Conservation (phyloP, 129 eudicot species). For the Centaurea solstitialis region DNA sequence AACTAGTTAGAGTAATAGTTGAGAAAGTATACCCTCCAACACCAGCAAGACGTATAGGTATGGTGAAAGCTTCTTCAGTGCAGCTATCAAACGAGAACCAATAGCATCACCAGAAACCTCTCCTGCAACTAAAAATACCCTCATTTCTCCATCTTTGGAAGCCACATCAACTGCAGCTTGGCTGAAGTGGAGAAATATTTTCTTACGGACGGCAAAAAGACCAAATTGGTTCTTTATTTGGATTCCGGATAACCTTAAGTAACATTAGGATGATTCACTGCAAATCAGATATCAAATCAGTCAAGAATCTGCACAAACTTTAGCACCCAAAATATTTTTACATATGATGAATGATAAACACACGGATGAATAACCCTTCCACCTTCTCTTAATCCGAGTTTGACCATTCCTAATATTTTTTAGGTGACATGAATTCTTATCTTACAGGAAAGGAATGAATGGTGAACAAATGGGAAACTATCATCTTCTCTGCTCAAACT, state of each 20-base stretch:
- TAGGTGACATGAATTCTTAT: neutral
- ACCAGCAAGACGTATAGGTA: constrained; percentile 65
- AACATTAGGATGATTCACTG: constrained; percentile 42
- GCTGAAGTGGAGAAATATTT: constrained; percentile 48
- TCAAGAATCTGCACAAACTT: constrained; percentile 6
- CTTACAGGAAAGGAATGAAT: neutral
- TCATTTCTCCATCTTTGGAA: constrained; percentile 78
- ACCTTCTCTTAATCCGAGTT: neutral
- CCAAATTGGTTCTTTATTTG: constrained; percentile 21
- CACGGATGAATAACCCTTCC: neutral
- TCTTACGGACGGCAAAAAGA: constrained; percentile 17
- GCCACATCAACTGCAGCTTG: constrained; percentile 61
- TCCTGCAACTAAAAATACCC: constrained; percentile 94
- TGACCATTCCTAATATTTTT: neutral
- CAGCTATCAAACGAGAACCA: constrained; percentile 75
- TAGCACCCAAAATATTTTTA: neutral
- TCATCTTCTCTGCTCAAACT: neutral
- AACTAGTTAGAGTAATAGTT: neutral
- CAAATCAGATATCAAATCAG: constrained; percentile 17
- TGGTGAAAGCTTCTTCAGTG: constrained; percentile 70
- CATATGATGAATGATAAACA: neutral
- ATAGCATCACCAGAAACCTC: constrained; percentile 92
- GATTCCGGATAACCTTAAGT: constrained; percentile 16
- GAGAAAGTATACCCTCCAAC: constrained; percentile 70
- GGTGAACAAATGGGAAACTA: neutral